Conservation (phyloP, 139 green algal genomes). For the Chlorella sp. region DNA sequence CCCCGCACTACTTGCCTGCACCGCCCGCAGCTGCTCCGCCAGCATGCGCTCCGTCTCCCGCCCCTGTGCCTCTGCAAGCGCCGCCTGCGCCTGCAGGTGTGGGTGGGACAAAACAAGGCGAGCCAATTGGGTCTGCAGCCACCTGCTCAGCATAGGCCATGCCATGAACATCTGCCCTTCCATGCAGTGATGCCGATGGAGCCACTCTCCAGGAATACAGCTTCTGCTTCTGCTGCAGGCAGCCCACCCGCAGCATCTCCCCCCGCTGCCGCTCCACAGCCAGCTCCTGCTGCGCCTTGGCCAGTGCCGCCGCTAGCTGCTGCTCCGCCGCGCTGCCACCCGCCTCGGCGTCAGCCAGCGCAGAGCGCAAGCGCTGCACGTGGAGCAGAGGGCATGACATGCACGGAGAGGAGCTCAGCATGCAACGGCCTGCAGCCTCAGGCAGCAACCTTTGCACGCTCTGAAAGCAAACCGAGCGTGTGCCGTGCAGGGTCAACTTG, state of each 20-base stretch:
- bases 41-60: slow-evolving; percentile 28
- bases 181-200: no score
- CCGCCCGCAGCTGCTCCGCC: slow-evolving; percentile 27
- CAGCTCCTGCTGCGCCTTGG: slow-evolving; percentile 1
- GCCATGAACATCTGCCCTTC: not conserved
- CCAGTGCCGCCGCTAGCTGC: not conserved
- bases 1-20: slow-evolving; percentile 15
- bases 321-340: not conserved
- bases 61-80: slow-evolving; percentile 20
- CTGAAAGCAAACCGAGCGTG: no score
- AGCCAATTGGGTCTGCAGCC: no score
- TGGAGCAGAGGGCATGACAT: no score
- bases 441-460: no score
- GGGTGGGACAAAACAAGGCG: not conserved
- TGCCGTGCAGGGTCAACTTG: no score
- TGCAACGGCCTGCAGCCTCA: no score
- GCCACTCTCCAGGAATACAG: no score
- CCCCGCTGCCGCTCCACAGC: slow-evolving; percentile 30
- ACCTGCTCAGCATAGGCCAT: not conserved
- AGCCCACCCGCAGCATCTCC: slow-evolving; percentile 27
- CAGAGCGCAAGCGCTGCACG: not conserved
- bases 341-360: not conserved
- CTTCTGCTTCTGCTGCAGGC: not conserved
- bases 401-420: no score
- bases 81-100: slow-evolving; percentile 31